phyloP scores from a whole-genome alignment of 306 rosid genomes.

The Rosa chinensis region DNA sequence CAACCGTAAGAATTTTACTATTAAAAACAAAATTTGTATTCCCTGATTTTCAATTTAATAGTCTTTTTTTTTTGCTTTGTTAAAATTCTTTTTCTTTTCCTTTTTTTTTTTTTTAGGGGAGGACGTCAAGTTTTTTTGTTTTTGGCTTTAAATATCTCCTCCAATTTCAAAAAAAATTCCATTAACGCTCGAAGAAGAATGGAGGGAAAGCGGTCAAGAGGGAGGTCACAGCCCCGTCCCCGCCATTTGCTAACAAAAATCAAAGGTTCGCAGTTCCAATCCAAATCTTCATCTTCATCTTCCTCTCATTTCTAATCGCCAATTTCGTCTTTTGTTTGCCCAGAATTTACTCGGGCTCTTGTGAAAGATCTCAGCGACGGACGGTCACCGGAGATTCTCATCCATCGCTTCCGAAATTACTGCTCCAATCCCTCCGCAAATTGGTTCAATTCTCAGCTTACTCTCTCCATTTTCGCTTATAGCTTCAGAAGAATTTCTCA shows the following conservation, averaged over 20 bases:
- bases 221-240: conserved; percentile 32
- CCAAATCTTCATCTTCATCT: background rate
- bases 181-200: conserved; percentile 30
- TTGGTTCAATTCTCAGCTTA: conserved; percentile 43
- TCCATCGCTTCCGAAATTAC: conserved; percentile 66
- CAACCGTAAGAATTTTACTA: no score
- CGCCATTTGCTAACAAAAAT: conserved; percentile 44
- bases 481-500: background rate
- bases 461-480: background rate
- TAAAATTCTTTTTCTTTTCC: no score
- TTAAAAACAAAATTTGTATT: no score
- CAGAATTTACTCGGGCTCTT: conserved; percentile 64
- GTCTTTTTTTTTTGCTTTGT: no score
- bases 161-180: background rate
- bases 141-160: background rate
- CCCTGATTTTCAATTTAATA: no score
- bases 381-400: conserved; percentile 52
- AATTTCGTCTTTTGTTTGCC: background rate
- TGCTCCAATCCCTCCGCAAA: conserved; percentile 43
- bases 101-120: no score
- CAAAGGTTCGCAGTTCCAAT: conserved; percentile 42
- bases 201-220: conserved; percentile 56
- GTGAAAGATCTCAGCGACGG: conserved; percentile 50
- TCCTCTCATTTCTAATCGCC: background rate
- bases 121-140: no score